Percentiles rank a stretch among this genome's conserved stretches.
Evolutionary conservation across 164 flowering plant species (phyloP).

Genomic region (Stephania japonica): DNA sequence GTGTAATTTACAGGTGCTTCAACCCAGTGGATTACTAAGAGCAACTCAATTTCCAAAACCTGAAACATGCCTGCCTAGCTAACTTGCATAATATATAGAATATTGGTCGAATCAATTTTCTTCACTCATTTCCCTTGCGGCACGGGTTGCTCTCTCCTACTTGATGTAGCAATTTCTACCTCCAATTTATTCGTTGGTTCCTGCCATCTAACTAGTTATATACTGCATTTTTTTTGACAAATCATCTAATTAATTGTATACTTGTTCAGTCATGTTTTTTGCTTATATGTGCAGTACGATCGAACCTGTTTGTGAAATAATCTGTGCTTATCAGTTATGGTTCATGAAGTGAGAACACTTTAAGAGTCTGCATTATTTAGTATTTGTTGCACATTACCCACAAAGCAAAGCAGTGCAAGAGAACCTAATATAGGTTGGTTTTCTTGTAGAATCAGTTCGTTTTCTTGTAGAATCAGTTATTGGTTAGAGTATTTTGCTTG

Average conservation of each 20-base stretch:
- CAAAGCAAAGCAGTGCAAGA: too few species aligned
- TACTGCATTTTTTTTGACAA: too few species aligned
- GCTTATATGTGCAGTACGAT: neutral
- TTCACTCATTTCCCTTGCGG: neutral
- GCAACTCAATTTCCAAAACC: slow-evolving; percentile 1
- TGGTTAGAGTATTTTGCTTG: too few species aligned
- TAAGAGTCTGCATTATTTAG: neutral
- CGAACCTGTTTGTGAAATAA: neutral
- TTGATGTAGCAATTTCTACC: neutral
- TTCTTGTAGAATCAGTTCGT: too few species aligned
- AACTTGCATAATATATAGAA: neutral
- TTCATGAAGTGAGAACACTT: neutral
- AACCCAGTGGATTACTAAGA: slow-evolving; percentile 5
- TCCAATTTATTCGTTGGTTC: neutral
- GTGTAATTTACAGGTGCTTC: slow-evolving; percentile 12
- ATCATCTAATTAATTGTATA: neutral
- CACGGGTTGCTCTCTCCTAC: neutral
- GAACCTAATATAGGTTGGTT: too few species aligned
- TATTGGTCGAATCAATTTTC: slow-evolving; percentile 1
- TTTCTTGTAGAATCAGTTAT: too few species aligned
- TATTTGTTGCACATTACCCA: neutral
- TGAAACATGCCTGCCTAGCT: neutral
- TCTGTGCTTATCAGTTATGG: neutral
- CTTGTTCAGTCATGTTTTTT: neutral
- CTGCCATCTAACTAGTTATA: neutral